phyloP scores from a whole-genome alignment of 768 basidiomycete species.

The Pulveroboletus sp. region DNA sequence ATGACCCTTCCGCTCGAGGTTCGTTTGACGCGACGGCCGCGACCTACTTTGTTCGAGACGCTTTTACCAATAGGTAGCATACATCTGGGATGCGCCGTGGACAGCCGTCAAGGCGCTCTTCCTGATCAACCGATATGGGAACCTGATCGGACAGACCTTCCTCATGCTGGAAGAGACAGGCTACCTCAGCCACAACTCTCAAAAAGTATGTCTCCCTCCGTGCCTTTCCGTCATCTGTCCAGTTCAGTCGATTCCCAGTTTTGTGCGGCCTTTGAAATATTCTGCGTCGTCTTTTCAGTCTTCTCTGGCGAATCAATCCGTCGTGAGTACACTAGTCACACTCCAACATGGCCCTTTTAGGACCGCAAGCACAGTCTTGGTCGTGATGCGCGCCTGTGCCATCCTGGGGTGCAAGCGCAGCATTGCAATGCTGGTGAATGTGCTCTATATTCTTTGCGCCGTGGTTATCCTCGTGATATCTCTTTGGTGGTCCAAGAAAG shows the following conservation, averaged over 20 bases:
- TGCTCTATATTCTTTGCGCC: constrained; percentile 11
- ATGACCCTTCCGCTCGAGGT: constrained; percentile 27
- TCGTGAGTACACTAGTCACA: constrained; percentile 8
- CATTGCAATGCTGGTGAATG: neutral
- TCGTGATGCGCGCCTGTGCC: constrained; percentile 23
- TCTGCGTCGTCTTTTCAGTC: neutral
- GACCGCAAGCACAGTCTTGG: constrained; percentile 13
- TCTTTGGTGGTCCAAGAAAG: neutral
- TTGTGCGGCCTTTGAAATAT: constrained; percentile 3
- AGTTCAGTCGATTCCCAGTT: constrained; percentile 10
- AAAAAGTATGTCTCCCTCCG: constrained; percentile 2
- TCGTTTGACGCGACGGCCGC: neutral
- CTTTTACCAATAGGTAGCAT: constrained; percentile 8
- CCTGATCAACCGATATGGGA: constrained; percentile 15
- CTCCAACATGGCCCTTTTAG: neutral
- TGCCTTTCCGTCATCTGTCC: neutral
- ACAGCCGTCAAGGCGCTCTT: constrained; percentile 10
- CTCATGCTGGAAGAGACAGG: constrained; percentile 23
- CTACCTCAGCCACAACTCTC: constrained; percentile 10
- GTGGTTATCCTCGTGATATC: neutral
- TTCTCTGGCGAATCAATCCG: constrained; percentile 21
- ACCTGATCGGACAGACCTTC: constrained; percentile 17
- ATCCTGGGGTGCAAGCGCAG: constrained; percentile 13
- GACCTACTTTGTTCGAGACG: neutral
- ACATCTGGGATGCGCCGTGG: constrained; percentile 18